phyloP scores from a whole-genome alignment of 2,329 filamentous ascomycete genomes.

The Capronia epimyces region DNA sequence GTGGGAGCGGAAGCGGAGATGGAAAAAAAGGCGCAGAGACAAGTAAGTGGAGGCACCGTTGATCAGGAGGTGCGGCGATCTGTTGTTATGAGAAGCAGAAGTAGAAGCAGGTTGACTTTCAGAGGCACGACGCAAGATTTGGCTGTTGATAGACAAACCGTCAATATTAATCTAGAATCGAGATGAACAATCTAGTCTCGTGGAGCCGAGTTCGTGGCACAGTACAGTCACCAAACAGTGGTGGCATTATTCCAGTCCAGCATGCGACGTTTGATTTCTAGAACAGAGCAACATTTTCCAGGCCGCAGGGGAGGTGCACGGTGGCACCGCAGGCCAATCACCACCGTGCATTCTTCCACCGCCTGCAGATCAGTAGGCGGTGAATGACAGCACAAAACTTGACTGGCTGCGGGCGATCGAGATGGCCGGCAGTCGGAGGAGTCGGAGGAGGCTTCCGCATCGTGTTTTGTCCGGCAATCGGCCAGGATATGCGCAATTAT shows the following conservation, averaged over 20 bases:
- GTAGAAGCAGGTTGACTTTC: neutral
- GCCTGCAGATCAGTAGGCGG: neutral
- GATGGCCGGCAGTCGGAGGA: neutral
- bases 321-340: neutral
- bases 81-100: too few relatives aligned
- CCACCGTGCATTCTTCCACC: neutral
- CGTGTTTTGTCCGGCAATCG: constrained; percentile 8
- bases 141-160: too few relatives aligned
- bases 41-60: too few relatives aligned
- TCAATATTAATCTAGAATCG: too few relatives aligned
- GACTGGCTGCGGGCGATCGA: neutral
- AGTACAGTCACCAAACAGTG: too few relatives aligned
- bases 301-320: neutral
- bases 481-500: neutral
- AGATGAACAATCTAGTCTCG: too few relatives aligned
- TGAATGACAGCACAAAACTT: neutral
- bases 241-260: too few relatives aligned
- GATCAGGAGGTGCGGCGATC: neutral
- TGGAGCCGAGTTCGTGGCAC: too few relatives aligned
- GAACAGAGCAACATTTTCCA: neutral
- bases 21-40: too few relatives aligned
- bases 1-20: neutral
- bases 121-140: too few relatives aligned
- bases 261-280: too few relatives aligned
- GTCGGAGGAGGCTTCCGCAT: neutral